Evolutionary conservation across 2,329 filamentous ascomycete genomes (phyloP), one percentile per base, ranked within the genome.

Genomic region (Xylaria multiplex): DNA sequence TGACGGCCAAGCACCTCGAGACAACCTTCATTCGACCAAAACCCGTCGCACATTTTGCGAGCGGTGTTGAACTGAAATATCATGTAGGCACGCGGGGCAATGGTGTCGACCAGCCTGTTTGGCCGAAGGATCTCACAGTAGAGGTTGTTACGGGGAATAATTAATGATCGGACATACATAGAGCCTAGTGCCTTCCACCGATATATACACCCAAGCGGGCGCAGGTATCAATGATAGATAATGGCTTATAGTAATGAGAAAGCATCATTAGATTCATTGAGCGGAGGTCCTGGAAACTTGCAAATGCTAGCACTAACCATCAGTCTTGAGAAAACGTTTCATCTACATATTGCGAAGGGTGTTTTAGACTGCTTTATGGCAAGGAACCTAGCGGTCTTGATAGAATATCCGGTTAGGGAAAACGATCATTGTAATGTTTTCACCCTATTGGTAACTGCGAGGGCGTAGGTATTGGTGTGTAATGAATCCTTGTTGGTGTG

Each of bases 51-150:
- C 73, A 77, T 48, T 85, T 79, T 9, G 72, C 76, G 24, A 74
- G 76, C 6, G 71, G 75, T 35, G 79, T 84, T 5, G 69, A 81
- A 55, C 73, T 83, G 52, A 75, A 76, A 35, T 86, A 79, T 69
- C 81, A 84, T 65, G 77, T 86, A 19, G 82, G 83, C 1, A 84
- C 83, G 3, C 77, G 84, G 69, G 77, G 78, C 7, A 86, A 86
- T 72, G 84, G 84, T 1, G 75, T 81, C 2, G 84, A 86, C 72
- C 67, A 78, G 69, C 73, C 83, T 4, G 73, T 70, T 45, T 87
- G 84, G 83, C 84, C 84, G 7, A 71, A 78, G 11, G 77, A 84
- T 74, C 69, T 83, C 69, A 77, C 72, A 59, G 76, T 76, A 8
- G 79, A 82, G 62, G 64, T 81, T 40, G 76, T 82, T 8, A 62